Evolutionary conservation across 202 grass and related monocot genomes (phyloP).

Genomic region (Eragrostis tef): DNA sequence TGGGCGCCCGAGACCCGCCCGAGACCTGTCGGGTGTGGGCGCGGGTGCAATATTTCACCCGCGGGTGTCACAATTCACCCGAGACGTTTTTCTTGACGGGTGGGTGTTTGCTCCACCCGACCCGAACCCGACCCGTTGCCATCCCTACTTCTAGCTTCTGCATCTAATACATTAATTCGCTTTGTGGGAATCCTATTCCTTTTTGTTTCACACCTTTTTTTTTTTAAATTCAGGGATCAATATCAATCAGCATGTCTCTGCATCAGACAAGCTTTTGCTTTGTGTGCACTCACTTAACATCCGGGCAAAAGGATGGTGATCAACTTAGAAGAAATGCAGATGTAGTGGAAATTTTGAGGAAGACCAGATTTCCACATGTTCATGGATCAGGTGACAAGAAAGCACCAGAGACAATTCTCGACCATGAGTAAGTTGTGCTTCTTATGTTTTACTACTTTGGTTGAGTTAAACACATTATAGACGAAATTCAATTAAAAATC

Average conservation of each 20-base stretch:
- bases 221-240: constrained; percentile 77
- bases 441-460: neutral
- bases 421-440: constrained; percentile 74
- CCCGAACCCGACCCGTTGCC: no score
- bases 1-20: no score
- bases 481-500: neutral
- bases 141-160: no score
- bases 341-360: constrained; percentile 81
- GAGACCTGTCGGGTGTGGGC: no score
- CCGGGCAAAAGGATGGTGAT: constrained; percentile 89
- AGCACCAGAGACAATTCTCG: constrained; percentile 80
- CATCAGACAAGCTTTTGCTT: constrained; percentile 98
- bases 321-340: constrained; percentile 90
- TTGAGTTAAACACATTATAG: neutral
- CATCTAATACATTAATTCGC: neutral
- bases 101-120: no score
- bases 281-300: constrained; percentile 96
- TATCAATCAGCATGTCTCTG: constrained; percentile 93
- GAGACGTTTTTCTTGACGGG: no score
- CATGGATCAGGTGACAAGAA: constrained; percentile 65
- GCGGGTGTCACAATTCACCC: no score
- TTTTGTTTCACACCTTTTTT: neutral
- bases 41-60: no score
- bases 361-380: constrained; percentile 85
- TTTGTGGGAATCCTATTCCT: neutral